Percentiles rank a stretch among this genome's conserved stretches.
phyloP scores from a whole-genome alignment of 139 green algal genomes.

The Chlorella ohadii region DNA sequence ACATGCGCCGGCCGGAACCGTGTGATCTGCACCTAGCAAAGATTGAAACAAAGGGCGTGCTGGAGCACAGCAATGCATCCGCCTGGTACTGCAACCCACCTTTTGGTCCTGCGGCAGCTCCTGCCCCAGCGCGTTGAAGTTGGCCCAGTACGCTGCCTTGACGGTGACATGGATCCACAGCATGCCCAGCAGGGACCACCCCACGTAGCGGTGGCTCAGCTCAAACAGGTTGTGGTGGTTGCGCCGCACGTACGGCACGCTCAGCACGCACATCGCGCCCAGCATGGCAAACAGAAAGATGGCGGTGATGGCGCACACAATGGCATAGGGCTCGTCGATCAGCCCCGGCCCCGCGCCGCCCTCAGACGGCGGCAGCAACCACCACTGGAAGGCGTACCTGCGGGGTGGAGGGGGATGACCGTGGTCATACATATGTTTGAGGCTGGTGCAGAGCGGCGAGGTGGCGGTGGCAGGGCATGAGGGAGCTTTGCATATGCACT shows the following conservation, averaged over 20 bases:
- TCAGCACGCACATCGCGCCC: not conserved
- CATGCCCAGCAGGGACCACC: constrained; percentile 2
- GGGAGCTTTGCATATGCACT: too few relatives aligned
- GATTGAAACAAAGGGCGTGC: too few relatives aligned
- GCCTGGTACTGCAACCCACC: too few relatives aligned
- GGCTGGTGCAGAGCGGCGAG: not conserved
- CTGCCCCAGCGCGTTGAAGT: not conserved
- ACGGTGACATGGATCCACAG: not conserved
- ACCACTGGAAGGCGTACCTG: constrained; percentile 14
- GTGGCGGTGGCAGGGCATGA: too few relatives aligned
- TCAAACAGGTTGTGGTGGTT: constrained; percentile 19
- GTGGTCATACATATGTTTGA: not conserved
- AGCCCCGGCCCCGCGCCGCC: not conserved
- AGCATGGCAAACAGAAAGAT: not conserved
- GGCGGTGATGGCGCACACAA: not conserved
- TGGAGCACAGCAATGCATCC: too few relatives aligned
- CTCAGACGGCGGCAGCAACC: not conserved
- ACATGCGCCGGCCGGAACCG: too few relatives aligned
- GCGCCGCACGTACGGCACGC: not conserved
- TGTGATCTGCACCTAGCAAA: too few relatives aligned
- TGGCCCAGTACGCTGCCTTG: not conserved
- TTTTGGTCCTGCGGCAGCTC: not conserved
- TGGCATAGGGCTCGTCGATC: not conserved
- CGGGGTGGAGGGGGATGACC: not conserved
- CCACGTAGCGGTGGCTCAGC: constrained; percentile 3